A percentile compares a stretch with the other conserved stretches of the same genome.
Conservation (phyloP, 352 stramenopile species). For the Phytophthora vignae region DNA sequence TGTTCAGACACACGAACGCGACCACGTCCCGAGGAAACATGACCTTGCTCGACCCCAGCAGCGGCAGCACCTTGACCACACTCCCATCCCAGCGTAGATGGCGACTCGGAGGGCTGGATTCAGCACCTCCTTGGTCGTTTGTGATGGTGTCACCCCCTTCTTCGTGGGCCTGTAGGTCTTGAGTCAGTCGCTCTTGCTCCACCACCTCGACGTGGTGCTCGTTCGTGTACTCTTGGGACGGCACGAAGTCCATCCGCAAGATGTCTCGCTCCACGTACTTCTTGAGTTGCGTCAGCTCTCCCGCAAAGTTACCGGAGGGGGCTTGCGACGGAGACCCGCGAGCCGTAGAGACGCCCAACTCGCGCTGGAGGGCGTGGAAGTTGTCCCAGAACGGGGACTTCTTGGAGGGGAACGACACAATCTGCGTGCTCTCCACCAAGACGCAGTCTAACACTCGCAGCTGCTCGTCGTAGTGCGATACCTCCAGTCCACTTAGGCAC, state of each 20-base stretch:
- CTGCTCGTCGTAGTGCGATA: conserved; percentile 73
- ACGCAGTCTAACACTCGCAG: conserved; percentile 64
- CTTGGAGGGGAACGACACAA: conserved; percentile 65
- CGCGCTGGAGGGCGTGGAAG: conserved; percentile 31
- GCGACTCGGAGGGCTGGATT: conserved; percentile 9
- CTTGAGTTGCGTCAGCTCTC: conserved; percentile 40
- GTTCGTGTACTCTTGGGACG: conserved; percentile 44
- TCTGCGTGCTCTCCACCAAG: conserved; percentile 60
- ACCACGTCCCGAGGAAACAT: conserved; percentile 39
- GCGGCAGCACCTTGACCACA: conserved; percentile 46
- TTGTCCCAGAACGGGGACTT: conserved; percentile 59
- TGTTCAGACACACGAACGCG: conserved; percentile 47
- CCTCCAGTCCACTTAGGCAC: conserved; percentile 61
- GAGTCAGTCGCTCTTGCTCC: conserved; percentile 55
- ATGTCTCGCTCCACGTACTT: conserved; percentile 60
- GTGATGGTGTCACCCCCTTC: conserved; percentile 20
- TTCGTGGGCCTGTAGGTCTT: conserved; percentile 53
- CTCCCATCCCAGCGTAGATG: conserved; percentile 40
- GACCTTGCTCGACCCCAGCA: conserved; percentile 26
- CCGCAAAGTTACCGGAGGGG: conserved; percentile 24
- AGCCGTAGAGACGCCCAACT: conserved; percentile 8
- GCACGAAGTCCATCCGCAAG: conserved; percentile 47
- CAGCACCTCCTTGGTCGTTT: conserved; percentile 3
- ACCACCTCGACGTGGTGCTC: conserved; percentile 43
- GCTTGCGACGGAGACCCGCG: background rate